A percentile compares a stretch with the other conserved stretches of the same genome.
Evolutionary conservation across 2,329 filamentous ascomycete species (phyloP).

Genomic region (Cercospora beticola): DNA sequence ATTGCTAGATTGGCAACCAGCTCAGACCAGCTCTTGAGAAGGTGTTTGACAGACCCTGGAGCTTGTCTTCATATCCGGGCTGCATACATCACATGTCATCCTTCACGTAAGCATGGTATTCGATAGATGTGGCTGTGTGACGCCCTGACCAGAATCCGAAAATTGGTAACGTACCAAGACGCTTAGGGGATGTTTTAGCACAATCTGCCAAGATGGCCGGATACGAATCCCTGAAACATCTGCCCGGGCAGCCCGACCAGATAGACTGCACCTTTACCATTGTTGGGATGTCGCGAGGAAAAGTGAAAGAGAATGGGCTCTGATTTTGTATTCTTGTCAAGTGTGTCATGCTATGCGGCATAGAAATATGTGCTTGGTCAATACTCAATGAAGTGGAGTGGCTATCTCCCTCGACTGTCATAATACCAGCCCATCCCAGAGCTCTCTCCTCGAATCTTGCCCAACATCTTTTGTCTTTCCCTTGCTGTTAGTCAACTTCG

Average conservation of each 20-base stretch:
- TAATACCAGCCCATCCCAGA: constrained; percentile 1
- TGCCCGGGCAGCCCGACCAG: neutral
- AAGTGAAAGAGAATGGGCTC: neutral
- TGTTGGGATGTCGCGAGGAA: neutral
- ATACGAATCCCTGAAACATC: neutral
- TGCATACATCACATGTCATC: neutral
- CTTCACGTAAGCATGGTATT: neutral
- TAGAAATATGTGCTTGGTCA: neutral
- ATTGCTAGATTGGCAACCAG: neutral
- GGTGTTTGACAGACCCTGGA: neutral
- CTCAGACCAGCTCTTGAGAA: neutral
- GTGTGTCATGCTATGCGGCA: neutral
- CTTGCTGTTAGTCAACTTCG: neutral
- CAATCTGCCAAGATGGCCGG: neutral
- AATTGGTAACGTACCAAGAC: neutral
- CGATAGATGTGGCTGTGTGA: neutral
- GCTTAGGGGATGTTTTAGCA: neutral
- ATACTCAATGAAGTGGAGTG: neutral
- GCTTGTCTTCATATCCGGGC: neutral
- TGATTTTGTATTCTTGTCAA: neutral
- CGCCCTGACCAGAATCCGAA: neutral
- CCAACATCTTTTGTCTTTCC: neutral
- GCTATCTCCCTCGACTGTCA: neutral
- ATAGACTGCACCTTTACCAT: neutral
- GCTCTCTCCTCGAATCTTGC: neutral